Conservation (phyloP, 164 flowering plant genomes). For the Vitis labrusca region DNA sequence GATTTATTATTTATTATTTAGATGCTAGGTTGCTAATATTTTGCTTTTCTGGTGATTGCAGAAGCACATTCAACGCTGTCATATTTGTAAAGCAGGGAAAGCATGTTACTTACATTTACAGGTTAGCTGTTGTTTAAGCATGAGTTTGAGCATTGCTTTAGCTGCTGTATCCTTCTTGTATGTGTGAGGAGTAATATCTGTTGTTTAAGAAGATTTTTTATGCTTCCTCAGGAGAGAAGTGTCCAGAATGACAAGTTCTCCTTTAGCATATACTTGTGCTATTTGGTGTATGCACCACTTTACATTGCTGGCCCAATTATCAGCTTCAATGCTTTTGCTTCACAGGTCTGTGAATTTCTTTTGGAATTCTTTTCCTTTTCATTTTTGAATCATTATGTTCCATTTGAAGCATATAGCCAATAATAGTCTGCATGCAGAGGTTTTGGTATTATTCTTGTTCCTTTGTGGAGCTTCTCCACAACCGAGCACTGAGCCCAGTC, state of each 20-base stretch:
- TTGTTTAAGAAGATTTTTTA: conserved; percentile 9
- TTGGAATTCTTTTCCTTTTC: not conserved
- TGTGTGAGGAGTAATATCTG: not conserved
- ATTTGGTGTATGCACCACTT: conserved; percentile 91
- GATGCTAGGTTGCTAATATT: conserved; percentile 9
- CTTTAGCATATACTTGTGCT: conserved; percentile 66
- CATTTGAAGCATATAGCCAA: not conserved
- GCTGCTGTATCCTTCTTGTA: not conserved
- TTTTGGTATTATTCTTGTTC: no score
- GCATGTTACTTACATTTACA: conserved; percentile 66
- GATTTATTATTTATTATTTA: not conserved
- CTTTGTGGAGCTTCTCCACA: no score
- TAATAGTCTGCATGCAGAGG: not conserved
- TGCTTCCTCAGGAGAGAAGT: conserved; percentile 65
- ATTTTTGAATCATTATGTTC: not conserved
- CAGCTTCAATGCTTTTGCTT: conserved; percentile 91
- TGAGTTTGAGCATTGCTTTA: no score
- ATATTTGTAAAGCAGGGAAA: conserved; percentile 65
- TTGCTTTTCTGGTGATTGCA: conserved; percentile 30
- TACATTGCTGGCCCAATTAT: conserved; percentile 94
- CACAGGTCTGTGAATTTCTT: conserved; percentile 65
- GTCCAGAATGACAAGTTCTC: conserved; percentile 47
- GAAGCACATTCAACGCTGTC: conserved; percentile 76
- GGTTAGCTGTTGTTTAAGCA: conserved; percentile 28
- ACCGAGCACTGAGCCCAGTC: no score